Conservation (phyloP, 2,329 filamentous ascomycete genomes). For the Fusarium papillatum region DNA sequence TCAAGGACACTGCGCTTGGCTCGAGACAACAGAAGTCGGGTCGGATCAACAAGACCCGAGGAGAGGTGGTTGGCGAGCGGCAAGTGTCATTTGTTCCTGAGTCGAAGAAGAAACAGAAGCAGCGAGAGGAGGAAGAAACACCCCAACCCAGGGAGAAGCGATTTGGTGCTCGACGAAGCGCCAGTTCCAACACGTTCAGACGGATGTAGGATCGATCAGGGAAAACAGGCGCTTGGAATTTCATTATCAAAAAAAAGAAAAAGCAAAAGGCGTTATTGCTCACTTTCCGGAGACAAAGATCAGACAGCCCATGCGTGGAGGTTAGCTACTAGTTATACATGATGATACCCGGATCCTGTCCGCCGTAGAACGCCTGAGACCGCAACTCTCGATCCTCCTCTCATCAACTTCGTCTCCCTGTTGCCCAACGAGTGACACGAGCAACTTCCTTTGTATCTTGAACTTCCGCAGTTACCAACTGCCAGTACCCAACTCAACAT, state of each 20-base stretch:
- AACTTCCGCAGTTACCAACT: not conserved
- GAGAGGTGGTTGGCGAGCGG: conserved; percentile 72
- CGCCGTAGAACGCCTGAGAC: conserved; percentile 36
- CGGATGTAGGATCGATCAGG: conserved; percentile 63
- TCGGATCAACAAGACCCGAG: conserved; percentile 60
- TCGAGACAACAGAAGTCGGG: conserved; percentile 65
- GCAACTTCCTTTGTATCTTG: not conserved
- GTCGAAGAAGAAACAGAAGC: conserved; percentile 64
- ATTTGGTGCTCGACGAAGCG: conserved; percentile 71
- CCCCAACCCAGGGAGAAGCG: conserved; percentile 50
- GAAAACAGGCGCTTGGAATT: conserved; percentile 38
- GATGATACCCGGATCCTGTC: conserved; percentile 48
- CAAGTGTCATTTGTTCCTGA: conserved; percentile 81
- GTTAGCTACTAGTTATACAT: conserved; percentile 47
- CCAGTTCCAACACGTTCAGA: conserved; percentile 82
- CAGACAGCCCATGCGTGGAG: conserved; percentile 39
- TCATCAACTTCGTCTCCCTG: not conserved
- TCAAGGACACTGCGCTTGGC: conserved; percentile 69
- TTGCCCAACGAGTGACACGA: not conserved
- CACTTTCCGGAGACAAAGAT: conserved; percentile 38
- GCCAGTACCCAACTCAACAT: too few species aligned
- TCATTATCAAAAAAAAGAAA: conserved; percentile 36
- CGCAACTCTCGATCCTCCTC: conserved; percentile 6
- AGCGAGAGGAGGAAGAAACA: conserved; percentile 46
- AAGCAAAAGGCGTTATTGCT: conserved; percentile 41